Evolutionary conservation across 2,329 filamentous ascomycete genomes (phyloP), one percentile per base, ranked within the genome.

Genomic region (Aspergillus aculeatus): DNA sequence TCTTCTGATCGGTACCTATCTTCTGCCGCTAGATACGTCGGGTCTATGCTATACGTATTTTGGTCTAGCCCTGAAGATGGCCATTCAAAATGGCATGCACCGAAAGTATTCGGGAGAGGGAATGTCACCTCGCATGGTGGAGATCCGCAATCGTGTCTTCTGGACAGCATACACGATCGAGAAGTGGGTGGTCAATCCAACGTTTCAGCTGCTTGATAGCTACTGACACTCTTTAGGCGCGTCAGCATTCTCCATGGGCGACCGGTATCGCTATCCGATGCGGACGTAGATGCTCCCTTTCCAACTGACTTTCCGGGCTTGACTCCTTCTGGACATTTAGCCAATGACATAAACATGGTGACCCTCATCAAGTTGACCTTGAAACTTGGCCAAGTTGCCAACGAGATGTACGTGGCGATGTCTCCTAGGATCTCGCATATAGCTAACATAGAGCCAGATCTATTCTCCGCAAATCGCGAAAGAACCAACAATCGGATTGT

Each of bases 71-170:
- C 73, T 85, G 47, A 84, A 84, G 60, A 73, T 86, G 59, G 84
- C 83, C 1, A 84, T 86, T 14, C 83, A 85, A 61, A 86, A 86
- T 65, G 84, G 84, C 10, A 84, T 86, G 83, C 84, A 86, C 63
- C 76, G 84, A 52, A 80, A 76, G 56, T 82, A 81, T 59, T 72
- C 78, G 1, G 81, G 79, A 1, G 77, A 80, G 53, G 79, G 76
- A 0, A 73, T 84, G 11, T 80, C 82, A 31, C 72, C 78, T 11
- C 75, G 76, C 31, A 79, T 82, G 61, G 75, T 81, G 14, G 83
- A 85, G 73, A 80, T 78, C 3, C 76, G 83, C 19, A 84, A 84
- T 65, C 77, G 83, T 2, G 81, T 85, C 9, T 85, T 83, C 75
- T 85, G 83, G 83, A 84, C 82, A 4, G 78, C 78, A 0, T 85